Percentiles rank a stretch among this genome's conserved stretches.
Evolutionary conservation across 192 early-diverging fungal genomes (phyloP).

Genomic region (Gigaspora rosea): DNA sequence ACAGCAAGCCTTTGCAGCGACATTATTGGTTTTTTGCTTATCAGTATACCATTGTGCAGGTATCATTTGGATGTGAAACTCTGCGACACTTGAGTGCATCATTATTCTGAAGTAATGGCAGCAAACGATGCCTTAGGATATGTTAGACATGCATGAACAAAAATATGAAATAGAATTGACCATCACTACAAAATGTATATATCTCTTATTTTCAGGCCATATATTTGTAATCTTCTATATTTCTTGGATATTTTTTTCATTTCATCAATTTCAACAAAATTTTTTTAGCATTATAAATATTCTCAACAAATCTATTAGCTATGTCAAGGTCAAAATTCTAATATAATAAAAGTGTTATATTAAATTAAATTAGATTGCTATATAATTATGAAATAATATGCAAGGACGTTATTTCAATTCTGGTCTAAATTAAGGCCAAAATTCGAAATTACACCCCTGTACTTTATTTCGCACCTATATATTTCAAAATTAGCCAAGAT

Average conservation of each 20-base stretch:
- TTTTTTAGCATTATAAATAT: conserved; percentile 18
- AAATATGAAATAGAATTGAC: conserved; percentile 24
- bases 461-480: too few relatives aligned
- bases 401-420: too few relatives aligned
- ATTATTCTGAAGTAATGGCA: conserved; percentile 6
- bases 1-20: not conserved
- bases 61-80: conserved; percentile 20
- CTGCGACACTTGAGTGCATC: not conserved
- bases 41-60: conserved; percentile 3
- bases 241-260: conserved; percentile 8
- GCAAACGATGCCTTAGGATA: not conserved
- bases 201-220: not conserved
- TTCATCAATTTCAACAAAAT: conserved; percentile 18
- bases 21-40: conserved; percentile 1
- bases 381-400: too few relatives aligned
- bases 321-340: not conserved
- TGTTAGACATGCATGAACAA: conserved; percentile 13
- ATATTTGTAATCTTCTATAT: conserved; percentile 13
- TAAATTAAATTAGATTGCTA: not conserved
- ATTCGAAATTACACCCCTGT: too few relatives aligned
- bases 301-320: not conserved
- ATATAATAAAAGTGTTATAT: not conserved
- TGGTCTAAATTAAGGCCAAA: too few relatives aligned
- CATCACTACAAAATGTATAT: conserved; percentile 9
- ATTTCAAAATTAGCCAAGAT: too few relatives aligned